A percentile compares a stretch with the other conserved stretches of the same genome.
Evolutionary conservation across 345 rosid genomes (phyloP).

Genomic region (Citrus inodora): DNA sequence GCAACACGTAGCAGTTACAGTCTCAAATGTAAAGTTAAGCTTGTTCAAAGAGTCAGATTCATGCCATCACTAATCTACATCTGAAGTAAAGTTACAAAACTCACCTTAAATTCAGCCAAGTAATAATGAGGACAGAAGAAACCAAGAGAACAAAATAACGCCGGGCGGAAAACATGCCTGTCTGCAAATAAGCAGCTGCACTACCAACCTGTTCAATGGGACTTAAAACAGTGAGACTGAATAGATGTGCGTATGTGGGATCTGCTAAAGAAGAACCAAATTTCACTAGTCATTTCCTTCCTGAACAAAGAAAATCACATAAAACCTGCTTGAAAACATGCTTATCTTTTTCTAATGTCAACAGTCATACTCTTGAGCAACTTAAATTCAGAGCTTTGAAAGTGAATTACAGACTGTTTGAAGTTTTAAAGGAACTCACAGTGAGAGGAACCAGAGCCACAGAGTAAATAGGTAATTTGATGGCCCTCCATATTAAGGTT

Average conservation of each 20-base stretch:
- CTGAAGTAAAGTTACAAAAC: background rate
- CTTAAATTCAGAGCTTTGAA: background rate
- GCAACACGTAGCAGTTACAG: too few species aligned
- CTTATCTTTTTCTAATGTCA: background rate
- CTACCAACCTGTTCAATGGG: slow-evolving; percentile 61
- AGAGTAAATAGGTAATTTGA: slow-evolving; percentile 78
- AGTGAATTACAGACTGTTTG: background rate
- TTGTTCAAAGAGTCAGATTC: background rate
- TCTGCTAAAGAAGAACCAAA: background rate
- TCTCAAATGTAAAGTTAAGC: background rate
- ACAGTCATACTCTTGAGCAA: background rate
- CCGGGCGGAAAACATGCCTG: slow-evolving; percentile 47
- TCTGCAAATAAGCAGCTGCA: slow-evolving; percentile 73
- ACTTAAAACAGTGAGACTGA: slow-evolving; percentile 5
- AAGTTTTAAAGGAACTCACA: slow-evolving; percentile 38
- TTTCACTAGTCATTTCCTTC: background rate
- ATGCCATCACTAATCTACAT: background rate
- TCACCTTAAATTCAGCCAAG: slow-evolving; percentile 90
- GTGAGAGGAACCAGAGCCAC: slow-evolving; percentile 88
- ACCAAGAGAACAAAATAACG: slow-evolving; percentile 61
- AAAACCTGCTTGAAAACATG: background rate
- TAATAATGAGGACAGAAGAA: slow-evolving; percentile 71
- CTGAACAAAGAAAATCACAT: background rate
- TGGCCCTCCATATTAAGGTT: slow-evolving; percentile 85
- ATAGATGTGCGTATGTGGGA: background rate